These are phyloP conservation scores for Claviceps pazoutovae DNA, from an alignment of 2,329 filamentous ascomycete species.

Conservation along the genomic window DNA sequence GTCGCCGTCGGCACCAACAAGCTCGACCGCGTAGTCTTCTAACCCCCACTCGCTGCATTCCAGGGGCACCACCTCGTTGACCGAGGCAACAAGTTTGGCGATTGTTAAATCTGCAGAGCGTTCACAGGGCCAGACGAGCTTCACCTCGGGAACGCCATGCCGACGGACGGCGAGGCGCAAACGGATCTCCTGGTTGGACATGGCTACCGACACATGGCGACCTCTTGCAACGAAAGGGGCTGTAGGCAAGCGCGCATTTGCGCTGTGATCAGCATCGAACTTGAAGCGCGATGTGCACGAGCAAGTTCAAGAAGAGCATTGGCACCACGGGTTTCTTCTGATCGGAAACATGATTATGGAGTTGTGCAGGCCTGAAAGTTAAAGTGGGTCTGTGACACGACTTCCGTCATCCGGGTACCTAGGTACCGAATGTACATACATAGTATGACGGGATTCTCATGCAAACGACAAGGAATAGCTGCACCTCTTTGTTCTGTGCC, in stretches of 20 bases:
- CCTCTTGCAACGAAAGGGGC: neutral
- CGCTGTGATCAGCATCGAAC: neutral
- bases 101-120: constrained; percentile 51
- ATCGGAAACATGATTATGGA: neutral
- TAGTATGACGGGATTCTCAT: too few relatives aligned
- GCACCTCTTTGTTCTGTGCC: neutral
- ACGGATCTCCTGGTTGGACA: constrained; percentile 36
- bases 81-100: constrained; percentile 58
- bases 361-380: neutral
- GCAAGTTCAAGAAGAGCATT: neutral
- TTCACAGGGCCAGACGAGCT: constrained; percentile 56
- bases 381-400: neutral
- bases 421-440: too few relatives aligned
- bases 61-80: constrained; percentile 70
- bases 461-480: too few relatives aligned
- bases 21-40: constrained; percentile 78
- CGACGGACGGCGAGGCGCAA: constrained; percentile 61
- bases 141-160: constrained; percentile 57
- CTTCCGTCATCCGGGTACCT: neutral
- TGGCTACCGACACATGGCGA: constrained; percentile 13
- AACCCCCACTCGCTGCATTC: constrained; percentile 73
- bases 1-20: constrained; percentile 37
- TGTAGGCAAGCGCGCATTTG: neutral
- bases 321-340: neutral
- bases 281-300: neutral